Conservation (phyloP, 352 stramenopile species). For the Globisporangium iwayamae region DNA sequence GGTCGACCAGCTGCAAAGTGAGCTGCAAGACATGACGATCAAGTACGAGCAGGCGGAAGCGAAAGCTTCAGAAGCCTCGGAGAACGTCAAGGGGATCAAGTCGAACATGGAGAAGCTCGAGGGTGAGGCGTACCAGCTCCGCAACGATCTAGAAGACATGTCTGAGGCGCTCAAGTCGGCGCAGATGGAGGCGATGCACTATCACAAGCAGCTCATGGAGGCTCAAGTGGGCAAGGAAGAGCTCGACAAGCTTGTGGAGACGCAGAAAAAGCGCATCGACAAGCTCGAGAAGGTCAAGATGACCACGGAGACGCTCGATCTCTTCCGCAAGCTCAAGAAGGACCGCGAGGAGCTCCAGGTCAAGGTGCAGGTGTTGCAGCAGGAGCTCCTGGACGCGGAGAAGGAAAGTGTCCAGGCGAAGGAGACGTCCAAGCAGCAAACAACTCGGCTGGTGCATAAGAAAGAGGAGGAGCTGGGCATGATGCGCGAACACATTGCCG, state of each 20-base stretch:
- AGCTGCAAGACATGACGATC: slow-evolving; percentile 25
- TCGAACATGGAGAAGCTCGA: slow-evolving; percentile 47
- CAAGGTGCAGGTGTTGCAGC: slow-evolving; percentile 35
- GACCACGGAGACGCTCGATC: slow-evolving; percentile 63
- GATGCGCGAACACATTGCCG: slow-evolving; percentile 36
- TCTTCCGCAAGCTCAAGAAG: slow-evolving; percentile 68
- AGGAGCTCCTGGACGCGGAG: slow-evolving; percentile 18
- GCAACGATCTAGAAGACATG: slow-evolving; percentile 47
- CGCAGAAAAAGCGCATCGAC: slow-evolving; percentile 61
- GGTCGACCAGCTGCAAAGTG: slow-evolving; percentile 28
- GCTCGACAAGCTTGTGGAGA: slow-evolving; percentile 41
- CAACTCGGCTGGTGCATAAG: slow-evolving; percentile 20
- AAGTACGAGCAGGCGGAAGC: slow-evolving; percentile 28
- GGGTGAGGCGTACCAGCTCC: slow-evolving; percentile 41
- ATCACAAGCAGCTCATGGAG: slow-evolving; percentile 46
- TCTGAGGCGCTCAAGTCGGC: slow-evolving; percentile 48
- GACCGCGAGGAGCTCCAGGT: slow-evolving; percentile 47
- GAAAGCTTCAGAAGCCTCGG: slow-evolving; percentile 9
- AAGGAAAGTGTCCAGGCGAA: slow-evolving; percentile 3
- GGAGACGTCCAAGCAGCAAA: slow-evolving; percentile 21
- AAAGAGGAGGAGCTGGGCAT: slow-evolving; percentile 43
- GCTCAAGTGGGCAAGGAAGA: slow-evolving; percentile 38
- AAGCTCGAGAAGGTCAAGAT: slow-evolving; percentile 85
- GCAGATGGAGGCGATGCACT: slow-evolving; percentile 48
- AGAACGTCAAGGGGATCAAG: slow-evolving; percentile 36